Conservation (phyloP, 2,329 filamentous ascomycete genomes). For the Periconia digitata region DNA sequence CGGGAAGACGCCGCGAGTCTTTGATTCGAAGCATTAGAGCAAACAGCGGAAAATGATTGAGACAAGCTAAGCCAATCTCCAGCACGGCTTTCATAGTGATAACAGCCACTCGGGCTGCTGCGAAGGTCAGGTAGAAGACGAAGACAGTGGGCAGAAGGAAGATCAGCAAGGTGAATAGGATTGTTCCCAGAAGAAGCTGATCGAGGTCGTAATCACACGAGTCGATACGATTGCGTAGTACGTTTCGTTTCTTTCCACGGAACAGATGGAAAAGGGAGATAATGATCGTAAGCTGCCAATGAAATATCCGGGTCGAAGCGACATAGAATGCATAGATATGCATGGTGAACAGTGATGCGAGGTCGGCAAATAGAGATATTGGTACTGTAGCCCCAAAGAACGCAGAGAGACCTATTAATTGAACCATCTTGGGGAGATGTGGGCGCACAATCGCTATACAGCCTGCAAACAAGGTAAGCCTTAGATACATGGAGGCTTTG, state of each 20-base stretch:
- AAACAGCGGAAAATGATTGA: slow-evolving; percentile 98
- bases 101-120: slow-evolving; percentile 89
- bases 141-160: slow-evolving; percentile 93
- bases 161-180: slow-evolving; percentile 92
- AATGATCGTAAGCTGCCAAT: slow-evolving; percentile 97
- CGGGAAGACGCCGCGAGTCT: slow-evolving; percentile 85
- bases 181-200: slow-evolving; percentile 92
- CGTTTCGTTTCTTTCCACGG: slow-evolving; percentile 95
- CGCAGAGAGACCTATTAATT: slow-evolving; percentile 89
- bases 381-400: slow-evolving; percentile 97
- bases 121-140: slow-evolving; percentile 97
- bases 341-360: slow-evolving; percentile 85
- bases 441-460: slow-evolving; percentile 79
- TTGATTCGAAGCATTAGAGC: slow-evolving; percentile 95
- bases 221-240: slow-evolving; percentile 95
- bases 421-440: slow-evolving; percentile 80
- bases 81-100: slow-evolving; percentile 89
- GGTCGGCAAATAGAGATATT: slow-evolving; percentile 90
- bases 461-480: slow-evolving; percentile 47
- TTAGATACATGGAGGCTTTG: background rate
- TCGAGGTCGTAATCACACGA: slow-evolving; percentile 98
- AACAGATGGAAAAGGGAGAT: slow-evolving; percentile 98
- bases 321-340: slow-evolving; percentile 99
- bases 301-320: slow-evolving; percentile 92
- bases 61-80: slow-evolving; percentile 86